phyloP scores from a whole-genome alignment of 2,329 filamentous ascomycete genomes.

The Eutypa lata region DNA sequence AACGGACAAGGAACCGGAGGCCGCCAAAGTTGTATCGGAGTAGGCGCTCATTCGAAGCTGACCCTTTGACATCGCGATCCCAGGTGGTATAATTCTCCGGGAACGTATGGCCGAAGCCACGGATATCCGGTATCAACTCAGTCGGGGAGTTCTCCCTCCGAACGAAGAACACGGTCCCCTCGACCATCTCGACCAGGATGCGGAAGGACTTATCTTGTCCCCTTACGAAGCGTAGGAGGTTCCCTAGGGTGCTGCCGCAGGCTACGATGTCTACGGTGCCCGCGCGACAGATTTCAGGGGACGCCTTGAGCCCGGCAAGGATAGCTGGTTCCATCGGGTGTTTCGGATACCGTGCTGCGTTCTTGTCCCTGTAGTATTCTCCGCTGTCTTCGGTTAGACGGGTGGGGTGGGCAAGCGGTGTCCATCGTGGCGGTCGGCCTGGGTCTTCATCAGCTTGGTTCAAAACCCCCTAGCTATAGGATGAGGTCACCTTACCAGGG shows the following conservation, averaged over 20 bases:
- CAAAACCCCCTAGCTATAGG: not conserved
- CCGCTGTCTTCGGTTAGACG: constrained; percentile 43
- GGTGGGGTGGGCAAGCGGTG: constrained; percentile 32
- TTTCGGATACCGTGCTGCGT: constrained; percentile 46
- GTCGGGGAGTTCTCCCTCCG: constrained; percentile 59
- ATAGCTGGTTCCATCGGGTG: constrained; percentile 52
- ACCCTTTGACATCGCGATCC: constrained; percentile 50
- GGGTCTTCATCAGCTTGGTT: not conserved
- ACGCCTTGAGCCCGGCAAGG: constrained; percentile 28
- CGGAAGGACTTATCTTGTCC: constrained; percentile 49
- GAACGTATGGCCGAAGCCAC: constrained; percentile 65
- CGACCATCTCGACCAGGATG: constrained; percentile 55
- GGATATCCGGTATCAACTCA: constrained; percentile 52
- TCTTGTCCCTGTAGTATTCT: constrained; percentile 51
- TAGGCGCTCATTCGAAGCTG: constrained; percentile 60
- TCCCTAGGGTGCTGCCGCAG: constrained; percentile 60
- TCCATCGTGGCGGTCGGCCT: constrained; percentile 52
- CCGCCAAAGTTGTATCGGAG: constrained; percentile 56
- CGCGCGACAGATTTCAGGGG: constrained; percentile 1
- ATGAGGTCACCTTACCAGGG: constrained; percentile 27
- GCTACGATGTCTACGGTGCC: constrained; percentile 51
- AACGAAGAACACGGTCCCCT: constrained; percentile 59
- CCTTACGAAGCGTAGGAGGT: constrained; percentile 55
- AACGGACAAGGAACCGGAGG: constrained; percentile 50
- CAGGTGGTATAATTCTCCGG: constrained; percentile 65